A percentile compares a stretch with the other conserved stretches of the same genome.
These are phyloP conservation scores for Cladosporium velox DNA, from an alignment of 2,329 filamentous ascomycete species.

Conservation along the genomic window DNA sequence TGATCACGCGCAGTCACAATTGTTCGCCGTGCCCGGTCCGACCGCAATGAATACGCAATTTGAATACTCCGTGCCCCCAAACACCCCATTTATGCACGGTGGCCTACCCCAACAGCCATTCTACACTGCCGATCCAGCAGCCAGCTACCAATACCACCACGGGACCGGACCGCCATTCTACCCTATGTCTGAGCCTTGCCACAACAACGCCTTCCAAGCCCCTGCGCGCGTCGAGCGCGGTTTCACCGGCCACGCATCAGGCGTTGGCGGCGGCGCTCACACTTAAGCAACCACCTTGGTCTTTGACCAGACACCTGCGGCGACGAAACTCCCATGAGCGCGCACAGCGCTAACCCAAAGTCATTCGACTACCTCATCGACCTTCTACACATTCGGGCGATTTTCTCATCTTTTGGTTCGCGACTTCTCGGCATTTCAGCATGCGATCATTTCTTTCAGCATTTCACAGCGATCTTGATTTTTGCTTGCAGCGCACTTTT, in stretches of 20 bases:
- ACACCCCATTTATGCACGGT: not conserved
- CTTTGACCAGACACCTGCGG: not conserved
- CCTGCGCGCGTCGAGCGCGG: constrained; percentile 14
- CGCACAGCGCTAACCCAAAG: not conserved
- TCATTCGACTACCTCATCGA: constrained; percentile 9
- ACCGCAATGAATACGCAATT: not conserved
- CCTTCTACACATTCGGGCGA: not conserved
- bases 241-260: constrained; percentile 17
- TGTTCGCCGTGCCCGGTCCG: not conserved
- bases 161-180: not conserved
- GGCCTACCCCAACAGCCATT: not conserved
- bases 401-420: not conserved
- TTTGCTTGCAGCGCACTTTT: not conserved
- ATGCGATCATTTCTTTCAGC: not conserved
- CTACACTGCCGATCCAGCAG: not conserved
- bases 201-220: constrained; percentile 4
- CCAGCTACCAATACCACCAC: not conserved
- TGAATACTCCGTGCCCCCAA: not conserved
- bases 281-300: not conserved
- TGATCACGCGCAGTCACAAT: not conserved
- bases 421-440: not conserved
- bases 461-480: not conserved
- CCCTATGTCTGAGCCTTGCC: not conserved
- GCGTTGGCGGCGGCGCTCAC: constrained; percentile 17
- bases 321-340: not conserved